phyloP scores from a whole-genome alignment of 345 rosid species.

The Euphorbia pulcherrima region DNA sequence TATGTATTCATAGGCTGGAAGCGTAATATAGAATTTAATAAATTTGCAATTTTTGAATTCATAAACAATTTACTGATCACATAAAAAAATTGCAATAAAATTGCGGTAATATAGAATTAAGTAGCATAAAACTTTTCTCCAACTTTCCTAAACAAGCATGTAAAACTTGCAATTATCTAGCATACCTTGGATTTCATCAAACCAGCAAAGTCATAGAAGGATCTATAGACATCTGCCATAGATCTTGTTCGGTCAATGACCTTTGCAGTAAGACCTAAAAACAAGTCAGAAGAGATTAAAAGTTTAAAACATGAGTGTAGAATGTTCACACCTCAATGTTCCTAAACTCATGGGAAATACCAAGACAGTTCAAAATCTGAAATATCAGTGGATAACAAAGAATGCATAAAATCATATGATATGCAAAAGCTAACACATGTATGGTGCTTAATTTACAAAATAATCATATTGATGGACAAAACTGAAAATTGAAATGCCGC shows the following conservation, averaged over 20 bases:
- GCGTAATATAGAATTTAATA: too few species aligned
- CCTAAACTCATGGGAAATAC: neutral
- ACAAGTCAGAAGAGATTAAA: conserved; percentile 2
- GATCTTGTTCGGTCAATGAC: conserved; percentile 68
- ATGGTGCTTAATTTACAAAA: neutral
- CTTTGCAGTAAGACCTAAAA: conserved; percentile 87
- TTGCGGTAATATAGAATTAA: neutral
- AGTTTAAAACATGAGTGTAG: conserved; percentile 1
- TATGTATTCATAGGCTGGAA: neutral
- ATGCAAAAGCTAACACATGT: neutral
- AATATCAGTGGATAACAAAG: neutral
- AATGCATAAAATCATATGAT: conserved; percentile 1
- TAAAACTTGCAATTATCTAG: neutral
- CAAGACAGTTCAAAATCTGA: neutral
- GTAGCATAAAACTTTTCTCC: neutral
- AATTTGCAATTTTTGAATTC: neutral
- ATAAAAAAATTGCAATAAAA: neutral
- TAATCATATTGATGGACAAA: neutral
- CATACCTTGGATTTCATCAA: conserved; percentile 68
- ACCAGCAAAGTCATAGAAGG: conserved; percentile 70
- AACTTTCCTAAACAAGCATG: neutral
- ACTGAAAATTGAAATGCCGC: neutral
- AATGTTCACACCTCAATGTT: neutral
- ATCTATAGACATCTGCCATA: conserved; percentile 89
- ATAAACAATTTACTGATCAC: neutral